Evolutionary conservation across 371 early-diverging fungal species (phyloP), one percentile per base, ranked within the genome.

Genomic region (Mucor piriformis): DNA sequence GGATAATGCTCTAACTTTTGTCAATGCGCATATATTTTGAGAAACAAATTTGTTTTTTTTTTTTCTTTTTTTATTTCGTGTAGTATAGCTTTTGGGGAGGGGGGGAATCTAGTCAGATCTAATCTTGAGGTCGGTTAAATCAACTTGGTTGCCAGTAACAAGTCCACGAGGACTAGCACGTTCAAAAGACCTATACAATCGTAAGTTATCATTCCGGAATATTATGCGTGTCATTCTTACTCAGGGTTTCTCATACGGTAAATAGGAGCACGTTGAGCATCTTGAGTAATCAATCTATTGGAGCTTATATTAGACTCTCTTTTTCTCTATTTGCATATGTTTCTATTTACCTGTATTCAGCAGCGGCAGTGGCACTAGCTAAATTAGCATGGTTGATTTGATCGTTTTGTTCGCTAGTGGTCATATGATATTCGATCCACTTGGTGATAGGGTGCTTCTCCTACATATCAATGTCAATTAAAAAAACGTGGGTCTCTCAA

Each of bases 171-270:
- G 63, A 52, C 80, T 79, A 50, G 63, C 67, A 49, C 69, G 69
- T 54, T 79, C 80, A 49, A 79, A 76, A 12, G 73, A 51, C 48
- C 79, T 79, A 59, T 21, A n/a, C n/a, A n/a, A n/a, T n/a, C n/a
- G n/a, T n/a, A n/a, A n/a, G n/a, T n/a, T n/a, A n/a, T n/a, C n/a
- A n/a, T n/a, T n/a, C n/a, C n/a, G n/a, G n/a, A n/a, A n/a, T n/a
- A n/a, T n/a, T n/a, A n/a, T n/a, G n/a, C n/a, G n/a, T n/a, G n/a
- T n/a, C n/a, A n/a, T 0, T 54, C 75, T 75, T 75, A 79, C 80
- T 79, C 80, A 8, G 80, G 74, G 54, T 79, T 69, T 69, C 80
- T 66, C 73, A 74, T 63, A 49, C 80, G 80, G 25, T 76, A 57
- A 43, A 79, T 69, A 8, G 74, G 80, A 23, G 77, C 63, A 54